Evolutionary conservation across 148 eudicot species (phyloP), one percentile per base, ranked within the genome.

Genomic region (Nyssa sinensis): DNA sequence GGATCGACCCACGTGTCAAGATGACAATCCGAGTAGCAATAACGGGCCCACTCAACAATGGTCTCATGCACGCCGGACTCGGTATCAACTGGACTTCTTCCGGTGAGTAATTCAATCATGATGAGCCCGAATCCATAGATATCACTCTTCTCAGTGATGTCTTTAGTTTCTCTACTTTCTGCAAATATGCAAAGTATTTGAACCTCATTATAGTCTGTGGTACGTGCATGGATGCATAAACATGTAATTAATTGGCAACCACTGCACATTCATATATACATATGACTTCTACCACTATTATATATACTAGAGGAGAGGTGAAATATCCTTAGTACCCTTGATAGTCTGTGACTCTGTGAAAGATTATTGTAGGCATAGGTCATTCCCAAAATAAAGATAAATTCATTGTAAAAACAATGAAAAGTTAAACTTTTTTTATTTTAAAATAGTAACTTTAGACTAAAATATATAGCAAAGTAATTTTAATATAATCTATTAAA

Each of bases 1-100:
- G 92, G 85, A 81, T 91, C 93, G 14, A 88, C 81, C 98, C 98
- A 93, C 64, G 79, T 70, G 73, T 91, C 94, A 8, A 93, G 84
- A 81, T 87, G 96, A 68, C 96, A 87, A 17, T 93, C 96, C 1
- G 96, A 85, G 83, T 93, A 93, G 82, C 94, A 89, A 6, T 89
- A 89, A 2, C 85, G 81, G 23, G 94, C 96, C 96, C 98, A 93
- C 47, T 77, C 92, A 1, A 91, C 82, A 12, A 93, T 37, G 60
- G 80, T 84, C 25, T 84, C 81, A 5, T 87, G 91, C 79, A 49
- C 67, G 23, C 88, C 95, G 7, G 87, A 71, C 75, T 84, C 88
- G 2, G 75, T 14, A n/a, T 86, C 93, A 4, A 13, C 71, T 5
- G 92, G 88, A 3, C 78, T 78, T 67, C 61, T 89, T 49, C 98